Conservation (phyloP, 2,329 filamentous ascomycete species). For the Elsinoe australis region DNA sequence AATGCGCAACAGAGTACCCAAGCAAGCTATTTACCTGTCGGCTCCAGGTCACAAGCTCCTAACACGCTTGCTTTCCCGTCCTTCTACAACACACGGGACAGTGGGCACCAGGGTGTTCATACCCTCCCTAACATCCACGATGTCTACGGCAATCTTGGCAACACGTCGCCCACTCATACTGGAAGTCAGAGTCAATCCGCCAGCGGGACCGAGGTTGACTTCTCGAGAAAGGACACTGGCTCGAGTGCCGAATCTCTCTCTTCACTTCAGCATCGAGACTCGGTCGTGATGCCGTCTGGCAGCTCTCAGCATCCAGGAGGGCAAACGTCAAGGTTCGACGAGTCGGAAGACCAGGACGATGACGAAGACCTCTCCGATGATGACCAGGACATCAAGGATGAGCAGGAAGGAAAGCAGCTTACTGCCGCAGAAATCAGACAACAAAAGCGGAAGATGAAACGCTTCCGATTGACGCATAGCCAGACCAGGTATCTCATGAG, state of each 20-base stretch:
- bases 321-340: not conserved
- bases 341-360: constrained; percentile 33
- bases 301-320: constrained; percentile 3
- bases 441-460: constrained; percentile 57
- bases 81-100: constrained; percentile 26
- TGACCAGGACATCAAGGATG: constrained; percentile 24
- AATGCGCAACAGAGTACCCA: constrained; percentile 34
- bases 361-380: constrained; percentile 26
- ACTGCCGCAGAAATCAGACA: constrained; percentile 43
- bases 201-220: constrained; percentile 16
- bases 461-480: constrained; percentile 87
- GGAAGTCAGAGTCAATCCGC: constrained; percentile 22
- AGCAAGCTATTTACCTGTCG: constrained; percentile 28
- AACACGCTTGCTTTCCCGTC: constrained; percentile 31
- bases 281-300: constrained; percentile 13
- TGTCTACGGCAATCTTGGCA: constrained; percentile 23
- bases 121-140: constrained; percentile 23
- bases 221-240: constrained; percentile 9
- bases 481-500: constrained; percentile 98
- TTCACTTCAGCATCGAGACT: constrained; percentile 13
- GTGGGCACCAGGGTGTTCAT: constrained; percentile 13
- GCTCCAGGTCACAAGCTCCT: constrained; percentile 25
- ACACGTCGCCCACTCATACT: constrained; percentile 7
- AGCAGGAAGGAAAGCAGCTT: constrained; percentile 28
- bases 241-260: constrained; percentile 12